A percentile compares a stretch with the other conserved stretches of the same genome.
Conservation (phyloP, 2,329 filamentous ascomycete species). For the Cladophialophora immunda region DNA sequence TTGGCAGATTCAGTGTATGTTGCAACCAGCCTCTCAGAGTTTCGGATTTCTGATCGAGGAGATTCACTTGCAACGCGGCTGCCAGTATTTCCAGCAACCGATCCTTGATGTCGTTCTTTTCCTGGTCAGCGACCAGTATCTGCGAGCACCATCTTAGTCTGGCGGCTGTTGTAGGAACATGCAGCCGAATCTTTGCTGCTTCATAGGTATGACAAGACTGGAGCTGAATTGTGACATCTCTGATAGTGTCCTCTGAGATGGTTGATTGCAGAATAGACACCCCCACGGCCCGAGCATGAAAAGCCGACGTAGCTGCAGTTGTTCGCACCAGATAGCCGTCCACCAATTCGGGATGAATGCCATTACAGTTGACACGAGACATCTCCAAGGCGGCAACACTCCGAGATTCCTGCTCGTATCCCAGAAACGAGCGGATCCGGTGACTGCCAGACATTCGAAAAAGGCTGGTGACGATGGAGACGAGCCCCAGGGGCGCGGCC, state of each 20-base stretch:
- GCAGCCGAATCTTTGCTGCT: slow-evolving; percentile 9
- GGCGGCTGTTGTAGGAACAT: slow-evolving; percentile 11
- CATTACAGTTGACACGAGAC: slow-evolving; percentile 17
- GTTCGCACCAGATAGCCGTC: slow-evolving; percentile 16
- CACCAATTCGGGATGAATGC: slow-evolving; percentile 10
- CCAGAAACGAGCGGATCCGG: not conserved
- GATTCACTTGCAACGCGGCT: slow-evolving; percentile 7
- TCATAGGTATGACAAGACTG: slow-evolving; percentile 5
- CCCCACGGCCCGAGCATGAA: not conserved
- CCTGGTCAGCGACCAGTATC: not conserved
- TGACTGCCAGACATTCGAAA: slow-evolving; percentile 11
- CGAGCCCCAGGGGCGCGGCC: not conserved
- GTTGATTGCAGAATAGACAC: slow-evolving; percentile 9
- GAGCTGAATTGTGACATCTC: slow-evolving; percentile 3
- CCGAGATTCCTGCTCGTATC: slow-evolving; percentile 16
- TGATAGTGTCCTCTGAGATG: not conserved
- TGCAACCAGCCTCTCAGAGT: not conserved
- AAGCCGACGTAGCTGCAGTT: slow-evolving; percentile 8
- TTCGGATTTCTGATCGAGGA: slow-evolving; percentile 3
- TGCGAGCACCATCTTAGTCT: slow-evolving; percentile 12
- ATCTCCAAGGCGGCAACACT: slow-evolving; percentile 11
- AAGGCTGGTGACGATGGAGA: slow-evolving; percentile 14
- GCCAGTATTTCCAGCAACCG: slow-evolving; percentile 6
- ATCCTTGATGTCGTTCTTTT: not conserved
- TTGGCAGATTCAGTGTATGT: not conserved